Evolutionary conservation across 164 flowering plant genomes (phyloP), one percentile per base, ranked within the genome.

Genomic region (Brasenia schreberi): DNA sequence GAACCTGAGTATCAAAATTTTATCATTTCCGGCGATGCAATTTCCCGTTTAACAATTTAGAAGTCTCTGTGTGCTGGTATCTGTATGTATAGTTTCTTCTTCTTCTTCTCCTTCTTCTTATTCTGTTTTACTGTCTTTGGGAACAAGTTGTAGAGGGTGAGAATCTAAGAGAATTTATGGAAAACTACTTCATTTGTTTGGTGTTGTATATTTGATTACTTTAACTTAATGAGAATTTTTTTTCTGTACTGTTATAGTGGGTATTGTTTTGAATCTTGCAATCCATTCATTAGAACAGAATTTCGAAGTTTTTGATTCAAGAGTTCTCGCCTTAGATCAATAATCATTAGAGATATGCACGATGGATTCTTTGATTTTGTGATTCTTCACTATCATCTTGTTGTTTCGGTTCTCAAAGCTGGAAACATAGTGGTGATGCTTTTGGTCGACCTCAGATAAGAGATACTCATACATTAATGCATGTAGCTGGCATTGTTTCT

Each of bases 71-170:
- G 5, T 45, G 12, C 53, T 45, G 53, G 7, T 39, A 66, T 72
- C 68, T 78, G 79, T 78, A 78, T 82, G 81, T 82, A 79, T 65
- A 52, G 53, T 67, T 72, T 69, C 68, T 67, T 71, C 64, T 64
- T 39, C 61, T n/a, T 18, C 67, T 75, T 18, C 52, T n/a, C 43
- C 60, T 19, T 45, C 64, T 66, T 58, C 63, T 65, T 49, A 33
- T 72, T 69, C 17, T 67, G 67, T 69, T 59, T 73, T 72, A 43
- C 69, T 63, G 44, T 66, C 60, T 56, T 59, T 71, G 39, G 27
- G 23, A 68, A 66, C 7, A 63, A 18, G 16, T 27, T 18, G 7
- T 64, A 64, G 52, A 61, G 66, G 62, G 52, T 52, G 73, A 53
- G 64, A 67, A 69, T 63, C 19, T 71, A 33, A 45, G 53, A 12